Percentiles rank a stretch among this genome's conserved stretches.
These are phyloP conservation scores for Saccharum hybrid DNA, from an alignment of 202 grass and related monocot genomes.

Conservation along the genomic window DNA sequence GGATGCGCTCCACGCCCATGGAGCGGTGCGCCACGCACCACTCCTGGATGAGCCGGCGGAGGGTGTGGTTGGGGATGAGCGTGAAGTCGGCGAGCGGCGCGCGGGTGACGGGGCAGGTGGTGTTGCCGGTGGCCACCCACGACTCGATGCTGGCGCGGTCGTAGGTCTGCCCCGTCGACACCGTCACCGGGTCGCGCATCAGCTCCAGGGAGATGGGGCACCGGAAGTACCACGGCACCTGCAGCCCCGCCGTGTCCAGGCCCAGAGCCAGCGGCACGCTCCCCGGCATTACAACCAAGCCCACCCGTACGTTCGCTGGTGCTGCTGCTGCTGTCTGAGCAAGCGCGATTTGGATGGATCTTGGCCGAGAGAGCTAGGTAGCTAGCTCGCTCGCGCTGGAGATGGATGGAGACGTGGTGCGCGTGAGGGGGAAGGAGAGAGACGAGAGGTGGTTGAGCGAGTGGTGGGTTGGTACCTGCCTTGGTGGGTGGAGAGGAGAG, in stretches of 20 bases:
- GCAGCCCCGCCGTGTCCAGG: slow-evolving; percentile 67
- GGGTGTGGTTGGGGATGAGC: slow-evolving; percentile 92
- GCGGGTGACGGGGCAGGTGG: slow-evolving; percentile 84
- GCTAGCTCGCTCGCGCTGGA: not conserved
- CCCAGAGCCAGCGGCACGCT: slow-evolving; percentile 59
- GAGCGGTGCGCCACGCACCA: slow-evolving; percentile 91
- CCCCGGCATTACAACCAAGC: slow-evolving; percentile 47
- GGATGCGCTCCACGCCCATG: slow-evolving; percentile 88
- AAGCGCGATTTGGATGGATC: slow-evolving; percentile 31
- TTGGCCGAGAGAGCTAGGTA: not conserved
- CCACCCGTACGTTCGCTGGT: too few species aligned
- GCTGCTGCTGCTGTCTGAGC: not conserved
- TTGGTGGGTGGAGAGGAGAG: not conserved
- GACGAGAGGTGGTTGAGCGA: slow-evolving; percentile 17
- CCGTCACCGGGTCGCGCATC: slow-evolving; percentile 81
- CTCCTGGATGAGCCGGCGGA: slow-evolving; percentile 90
- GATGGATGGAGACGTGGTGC: slow-evolving; percentile 26
- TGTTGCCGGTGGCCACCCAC: slow-evolving; percentile 90
- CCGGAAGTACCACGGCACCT: slow-evolving; percentile 85
- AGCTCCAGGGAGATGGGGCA: slow-evolving; percentile 94
- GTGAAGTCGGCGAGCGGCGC: slow-evolving; percentile 75
- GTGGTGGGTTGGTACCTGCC: slow-evolving; percentile 32
- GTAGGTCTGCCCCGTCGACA: slow-evolving; percentile 91
- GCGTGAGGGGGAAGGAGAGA: not conserved
- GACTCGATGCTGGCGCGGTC: slow-evolving; percentile 87